A percentile compares a stretch with the other conserved stretches of the same genome.
Evolutionary conservation across 805 yeast species (phyloP).

Genomic region (Barnettozyma populi): DNA sequence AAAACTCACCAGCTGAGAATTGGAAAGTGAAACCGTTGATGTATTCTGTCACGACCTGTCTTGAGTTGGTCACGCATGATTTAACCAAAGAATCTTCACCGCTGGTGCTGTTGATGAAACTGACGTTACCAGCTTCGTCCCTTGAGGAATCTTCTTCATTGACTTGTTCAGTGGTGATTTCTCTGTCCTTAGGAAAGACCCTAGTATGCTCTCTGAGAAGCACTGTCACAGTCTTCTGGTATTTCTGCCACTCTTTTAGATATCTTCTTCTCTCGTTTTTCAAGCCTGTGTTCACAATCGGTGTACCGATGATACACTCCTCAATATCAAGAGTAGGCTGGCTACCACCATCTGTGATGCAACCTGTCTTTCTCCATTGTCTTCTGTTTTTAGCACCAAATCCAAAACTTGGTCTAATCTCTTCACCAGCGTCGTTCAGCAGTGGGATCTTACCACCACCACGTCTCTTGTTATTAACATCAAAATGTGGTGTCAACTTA

Average conservation of each 20-base stretch:
- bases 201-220: slow-evolving; percentile 75
- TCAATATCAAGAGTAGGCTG: slow-evolving; percentile 79
- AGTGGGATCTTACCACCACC: slow-evolving; percentile 48
- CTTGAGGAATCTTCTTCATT: slow-evolving; percentile 41
- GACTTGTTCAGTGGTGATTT: slow-evolving; percentile 27
- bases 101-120: slow-evolving; percentile 30
- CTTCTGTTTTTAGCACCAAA: slow-evolving; percentile 86
- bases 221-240: slow-evolving; percentile 80
- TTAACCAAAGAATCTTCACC: slow-evolving; percentile 37
- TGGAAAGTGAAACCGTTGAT: slow-evolving; percentile 73
- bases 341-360: slow-evolving; percentile 60
- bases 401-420: slow-evolving; percentile 66
- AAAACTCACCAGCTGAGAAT: slow-evolving; percentile 92
- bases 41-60: slow-evolving; percentile 75
- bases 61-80: slow-evolving; percentile 73
- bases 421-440: slow-evolving; percentile 57
- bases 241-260: slow-evolving; percentile 37
- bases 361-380: slow-evolving; percentile 49
- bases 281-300: slow-evolving; percentile 69
- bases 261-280: slow-evolving; percentile 58
- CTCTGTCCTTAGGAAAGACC: slow-evolving; percentile 19
- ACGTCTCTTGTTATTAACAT: slow-evolving; percentile 54
- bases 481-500: slow-evolving; percentile 93
- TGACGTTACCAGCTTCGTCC: slow-evolving; percentile 30
- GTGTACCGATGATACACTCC: slow-evolving; percentile 87